Evolutionary conservation across 2,329 filamentous ascomycete genomes (phyloP).

Genomic region (Cladosporium colombiae): DNA sequence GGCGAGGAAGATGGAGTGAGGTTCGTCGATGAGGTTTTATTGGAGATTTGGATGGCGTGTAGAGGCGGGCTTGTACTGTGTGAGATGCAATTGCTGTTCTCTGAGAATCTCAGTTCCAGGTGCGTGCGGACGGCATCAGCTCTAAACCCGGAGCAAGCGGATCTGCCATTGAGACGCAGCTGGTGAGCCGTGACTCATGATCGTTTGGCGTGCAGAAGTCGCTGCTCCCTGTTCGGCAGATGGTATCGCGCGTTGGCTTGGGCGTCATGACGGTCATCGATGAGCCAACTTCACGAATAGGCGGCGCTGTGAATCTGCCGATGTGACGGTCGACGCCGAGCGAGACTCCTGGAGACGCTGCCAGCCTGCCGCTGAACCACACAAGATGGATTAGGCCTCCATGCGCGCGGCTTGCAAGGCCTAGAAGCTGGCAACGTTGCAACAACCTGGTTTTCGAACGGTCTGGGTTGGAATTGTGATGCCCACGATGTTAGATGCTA

Average conservation of each 20-base stretch:
- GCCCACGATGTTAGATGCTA: neutral
- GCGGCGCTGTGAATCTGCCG: neutral
- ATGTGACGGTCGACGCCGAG: neutral
- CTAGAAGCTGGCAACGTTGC: neutral
- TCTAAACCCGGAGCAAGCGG: too few species aligned
- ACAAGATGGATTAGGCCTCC: neutral
- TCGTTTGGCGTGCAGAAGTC: neutral
- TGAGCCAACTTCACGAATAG: too few species aligned
- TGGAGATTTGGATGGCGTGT: too few species aligned
- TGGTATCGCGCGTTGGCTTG: neutral
- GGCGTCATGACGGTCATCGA: neutral
- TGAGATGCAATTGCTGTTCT: neutral
- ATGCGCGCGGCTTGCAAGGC: neutral
- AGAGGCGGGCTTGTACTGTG: neutral
- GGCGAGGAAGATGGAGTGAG: neutral
- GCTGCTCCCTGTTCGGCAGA: neutral
- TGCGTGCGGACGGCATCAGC: neutral
- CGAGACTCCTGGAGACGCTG: neutral
- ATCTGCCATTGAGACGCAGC: neutral
- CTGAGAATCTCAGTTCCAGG: neutral
- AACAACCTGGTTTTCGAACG: neutral
- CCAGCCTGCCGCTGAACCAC: neutral
- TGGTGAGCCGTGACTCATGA: neutral
- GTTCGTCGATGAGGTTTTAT: too few species aligned
- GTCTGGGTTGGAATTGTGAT: neutral